phyloP scores from a whole-genome alignment of 768 basidiomycete species.

The Tulasnella sp. region DNA sequence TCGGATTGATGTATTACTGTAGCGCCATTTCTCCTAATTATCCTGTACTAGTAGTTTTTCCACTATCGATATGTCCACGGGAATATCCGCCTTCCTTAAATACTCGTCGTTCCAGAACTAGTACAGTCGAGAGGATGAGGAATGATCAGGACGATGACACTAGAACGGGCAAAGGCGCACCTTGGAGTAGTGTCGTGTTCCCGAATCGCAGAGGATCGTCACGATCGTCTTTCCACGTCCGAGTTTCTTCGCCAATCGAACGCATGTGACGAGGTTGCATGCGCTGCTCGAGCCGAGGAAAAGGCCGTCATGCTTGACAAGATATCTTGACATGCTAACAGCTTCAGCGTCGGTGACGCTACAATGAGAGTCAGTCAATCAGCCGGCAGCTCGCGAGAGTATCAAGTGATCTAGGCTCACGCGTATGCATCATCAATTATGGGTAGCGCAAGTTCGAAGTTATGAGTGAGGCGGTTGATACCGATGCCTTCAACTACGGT shows the following conservation, averaged over 20 bases:
- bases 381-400: not conserved
- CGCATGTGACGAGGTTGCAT: conserved; percentile 91
- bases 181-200: conserved; percentile 90
- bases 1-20: conserved; percentile 19
- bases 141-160: not conserved
- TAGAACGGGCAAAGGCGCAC: conserved; percentile 48
- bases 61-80: conserved; percentile 49
- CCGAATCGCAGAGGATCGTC: conserved; percentile 94
- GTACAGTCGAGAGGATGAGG: not conserved
- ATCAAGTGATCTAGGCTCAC: conserved; percentile 46
- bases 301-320: conserved; percentile 87
- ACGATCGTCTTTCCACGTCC: conserved; percentile 78
- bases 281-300: conserved; percentile 97
- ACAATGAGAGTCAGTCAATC: not conserved
- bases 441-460: conserved; percentile 81
- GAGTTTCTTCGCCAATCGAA: conserved; percentile 73
- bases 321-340: conserved; percentile 91
- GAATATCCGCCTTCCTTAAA: conserved; percentile 49
- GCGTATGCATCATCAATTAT: conserved; percentile 89
- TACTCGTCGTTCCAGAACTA: conserved; percentile 56
- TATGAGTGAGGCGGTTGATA: conserved; percentile 90
- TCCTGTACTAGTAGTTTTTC: conserved; percentile 46
- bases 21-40: not conserved
- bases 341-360: conserved; percentile 94
- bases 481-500: conserved; percentile 96